Conservation (phyloP, 2,329 filamentous ascomycete genomes). For the Epichloe aotearoae region DNA sequence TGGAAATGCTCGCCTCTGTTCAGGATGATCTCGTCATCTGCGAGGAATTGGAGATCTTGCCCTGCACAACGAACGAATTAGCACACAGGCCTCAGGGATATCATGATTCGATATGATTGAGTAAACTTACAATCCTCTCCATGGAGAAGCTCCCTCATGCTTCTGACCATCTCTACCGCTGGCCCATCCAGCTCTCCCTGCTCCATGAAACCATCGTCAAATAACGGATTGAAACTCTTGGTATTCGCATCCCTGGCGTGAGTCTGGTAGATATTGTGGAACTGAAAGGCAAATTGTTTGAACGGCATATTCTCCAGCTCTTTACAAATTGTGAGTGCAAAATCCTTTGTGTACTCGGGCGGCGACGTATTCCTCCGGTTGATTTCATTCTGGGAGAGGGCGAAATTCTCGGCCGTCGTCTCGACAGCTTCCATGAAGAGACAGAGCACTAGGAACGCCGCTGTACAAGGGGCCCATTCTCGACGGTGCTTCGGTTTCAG, state of each 20-base stretch:
- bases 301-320: constrained; percentile 47
- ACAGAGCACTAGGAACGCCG: constrained; percentile 42
- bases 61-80: constrained; percentile 12
- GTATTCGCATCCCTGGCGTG: constrained; percentile 34
- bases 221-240: constrained; percentile 42
- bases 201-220: constrained; percentile 29
- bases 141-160: constrained; percentile 31
- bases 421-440: constrained; percentile 47
- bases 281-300: constrained; percentile 46
- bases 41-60: constrained; percentile 28
- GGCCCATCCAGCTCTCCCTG: constrained; percentile 32
- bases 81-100: background rate
- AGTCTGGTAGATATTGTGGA: constrained; percentile 47
- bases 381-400: constrained; percentile 37
- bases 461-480: constrained; percentile 44
- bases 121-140: constrained; percentile 30
- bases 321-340: constrained; percentile 32
- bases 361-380: constrained; percentile 24
- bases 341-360: constrained; percentile 25
- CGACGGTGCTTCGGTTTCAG: constrained; percentile 39
- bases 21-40: constrained; percentile 33
- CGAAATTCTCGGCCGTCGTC: constrained; percentile 37
- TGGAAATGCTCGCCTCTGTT: constrained; percentile 31
- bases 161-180: constrained; percentile 31
- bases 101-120: background rate